A percentile compares a stretch with the other conserved stretches of the same genome.
Evolutionary conservation across 164 flowering plant species (phyloP).

Genomic region (Pachysandra terminalis): DNA sequence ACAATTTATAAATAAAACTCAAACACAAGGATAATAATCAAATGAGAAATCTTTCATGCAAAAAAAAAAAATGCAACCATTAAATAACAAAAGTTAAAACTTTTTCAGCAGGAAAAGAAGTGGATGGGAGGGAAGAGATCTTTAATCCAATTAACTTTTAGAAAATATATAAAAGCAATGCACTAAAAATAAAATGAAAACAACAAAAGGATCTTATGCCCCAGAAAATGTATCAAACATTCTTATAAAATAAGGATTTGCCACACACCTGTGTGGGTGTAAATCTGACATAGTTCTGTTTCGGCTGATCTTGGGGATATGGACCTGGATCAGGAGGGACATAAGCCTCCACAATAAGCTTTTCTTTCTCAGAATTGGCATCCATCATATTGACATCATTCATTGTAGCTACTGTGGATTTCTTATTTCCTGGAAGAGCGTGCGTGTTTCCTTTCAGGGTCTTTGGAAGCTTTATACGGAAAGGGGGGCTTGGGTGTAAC

Average conservation of each 20-base stretch:
- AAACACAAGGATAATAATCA: neutral
- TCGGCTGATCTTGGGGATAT: conserved; percentile 98
- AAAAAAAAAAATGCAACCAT: too few species aligned
- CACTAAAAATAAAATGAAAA: neutral
- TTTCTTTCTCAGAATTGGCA: conserved; percentile 36
- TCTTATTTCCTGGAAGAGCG: conserved; percentile 64
- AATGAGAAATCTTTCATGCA: too few species aligned
- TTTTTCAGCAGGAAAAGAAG: too few species aligned
- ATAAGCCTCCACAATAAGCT: conserved; percentile 81
- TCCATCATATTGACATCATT: conserved; percentile 37
- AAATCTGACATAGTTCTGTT: conserved; percentile 85
- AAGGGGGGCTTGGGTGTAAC: conserved; percentile 68
- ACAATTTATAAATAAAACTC: neutral
- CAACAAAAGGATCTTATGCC: neutral
- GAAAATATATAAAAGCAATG: neutral
- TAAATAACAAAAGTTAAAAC: too few species aligned
- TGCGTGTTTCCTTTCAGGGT: conserved; percentile 42
- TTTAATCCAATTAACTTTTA: too few species aligned
- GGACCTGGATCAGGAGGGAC: conserved; percentile 96
- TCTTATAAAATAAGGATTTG: neutral
- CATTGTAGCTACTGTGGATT: conserved; percentile 24
- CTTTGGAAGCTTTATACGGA: conserved; percentile 68
- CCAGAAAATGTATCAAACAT: neutral
- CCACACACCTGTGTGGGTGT: conserved; percentile 82
- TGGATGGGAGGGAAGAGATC: too few species aligned